These are phyloP conservation scores for Closterium sp. DNA, from an alignment of 139 green algal genomes.

Conservation along the genomic window DNA sequence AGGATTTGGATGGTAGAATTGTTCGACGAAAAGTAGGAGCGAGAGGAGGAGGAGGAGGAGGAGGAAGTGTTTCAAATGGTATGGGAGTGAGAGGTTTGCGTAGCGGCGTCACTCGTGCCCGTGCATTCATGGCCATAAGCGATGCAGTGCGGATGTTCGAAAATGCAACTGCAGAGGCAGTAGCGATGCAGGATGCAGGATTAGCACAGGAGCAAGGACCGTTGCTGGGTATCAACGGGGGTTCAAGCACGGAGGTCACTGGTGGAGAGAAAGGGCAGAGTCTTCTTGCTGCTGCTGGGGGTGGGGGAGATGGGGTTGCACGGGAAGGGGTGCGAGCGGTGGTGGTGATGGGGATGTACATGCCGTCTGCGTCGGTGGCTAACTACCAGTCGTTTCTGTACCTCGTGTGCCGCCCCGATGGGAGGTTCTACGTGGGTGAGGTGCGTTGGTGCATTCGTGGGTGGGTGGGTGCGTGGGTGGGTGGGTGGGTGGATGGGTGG, in stretches of 20 bases:
- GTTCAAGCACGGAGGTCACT: too few species aligned
- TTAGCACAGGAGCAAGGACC: neutral
- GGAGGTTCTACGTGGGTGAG: slow-evolving; percentile 12
- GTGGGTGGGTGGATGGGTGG: too few species aligned
- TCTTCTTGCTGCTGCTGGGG: neutral
- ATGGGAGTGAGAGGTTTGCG: too few species aligned
- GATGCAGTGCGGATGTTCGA: neutral
- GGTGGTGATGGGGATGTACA: neutral
- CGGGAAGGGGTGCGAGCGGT: neutral
- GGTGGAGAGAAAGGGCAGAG: neutral
- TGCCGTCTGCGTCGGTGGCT: neutral
- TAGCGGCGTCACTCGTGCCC: too few species aligned
- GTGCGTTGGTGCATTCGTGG: neutral
- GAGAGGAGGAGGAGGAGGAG: neutral
- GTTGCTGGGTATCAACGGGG: too few species aligned
- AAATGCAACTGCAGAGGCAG: neutral
- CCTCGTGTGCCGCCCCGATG: slow-evolving; percentile 2
- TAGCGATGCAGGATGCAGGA: neutral
- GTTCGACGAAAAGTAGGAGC: neutral
- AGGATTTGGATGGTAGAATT: neutral
- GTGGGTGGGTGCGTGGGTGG: too few species aligned
- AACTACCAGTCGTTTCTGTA: slow-evolving; percentile 16
- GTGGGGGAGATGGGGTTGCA: neutral
- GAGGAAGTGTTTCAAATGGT: neutral
- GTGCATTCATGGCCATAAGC: neutral